These are phyloP conservation scores for Fusarium subglutinans DNA, from an alignment of 2,329 filamentous ascomycete genomes.

Conservation along the genomic window DNA sequence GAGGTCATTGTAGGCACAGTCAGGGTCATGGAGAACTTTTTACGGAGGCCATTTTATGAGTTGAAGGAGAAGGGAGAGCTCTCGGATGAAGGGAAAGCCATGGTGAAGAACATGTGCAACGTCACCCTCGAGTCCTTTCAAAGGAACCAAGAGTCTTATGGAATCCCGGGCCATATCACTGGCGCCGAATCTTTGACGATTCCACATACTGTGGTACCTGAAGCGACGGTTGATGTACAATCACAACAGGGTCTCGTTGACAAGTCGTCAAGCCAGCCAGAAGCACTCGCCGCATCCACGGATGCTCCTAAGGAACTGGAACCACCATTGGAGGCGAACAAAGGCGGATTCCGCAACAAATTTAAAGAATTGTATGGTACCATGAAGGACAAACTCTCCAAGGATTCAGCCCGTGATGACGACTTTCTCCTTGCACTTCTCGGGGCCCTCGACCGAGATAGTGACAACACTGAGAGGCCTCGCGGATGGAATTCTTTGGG, in stretches of 20 bases:
- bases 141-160: neutral
- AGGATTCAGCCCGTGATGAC: neutral
- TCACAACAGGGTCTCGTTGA: neutral
- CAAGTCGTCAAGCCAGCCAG: neutral
- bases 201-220: neutral
- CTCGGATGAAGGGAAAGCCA: neutral
- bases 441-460: neutral
- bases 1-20: neutral
- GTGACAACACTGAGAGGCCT: neutral
- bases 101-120: conserved; percentile 2
- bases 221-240: neutral
- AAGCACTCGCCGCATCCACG: too few species aligned
- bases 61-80: neutral
- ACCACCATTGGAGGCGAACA: neutral
- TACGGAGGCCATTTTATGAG: conserved; percentile 12
- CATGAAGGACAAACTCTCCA: neutral
- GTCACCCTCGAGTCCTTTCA: neutral
- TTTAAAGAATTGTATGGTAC: neutral
- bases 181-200: neutral
- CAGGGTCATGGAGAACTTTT: conserved; percentile 15
- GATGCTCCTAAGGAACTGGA: neutral
- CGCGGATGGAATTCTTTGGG: neutral
- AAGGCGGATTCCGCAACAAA: neutral
- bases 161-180: neutral
- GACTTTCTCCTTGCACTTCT: neutral